Base-by-base conservation (phyloP, 345 rosid genomes). In the Salix koriyanagi region DNA sequence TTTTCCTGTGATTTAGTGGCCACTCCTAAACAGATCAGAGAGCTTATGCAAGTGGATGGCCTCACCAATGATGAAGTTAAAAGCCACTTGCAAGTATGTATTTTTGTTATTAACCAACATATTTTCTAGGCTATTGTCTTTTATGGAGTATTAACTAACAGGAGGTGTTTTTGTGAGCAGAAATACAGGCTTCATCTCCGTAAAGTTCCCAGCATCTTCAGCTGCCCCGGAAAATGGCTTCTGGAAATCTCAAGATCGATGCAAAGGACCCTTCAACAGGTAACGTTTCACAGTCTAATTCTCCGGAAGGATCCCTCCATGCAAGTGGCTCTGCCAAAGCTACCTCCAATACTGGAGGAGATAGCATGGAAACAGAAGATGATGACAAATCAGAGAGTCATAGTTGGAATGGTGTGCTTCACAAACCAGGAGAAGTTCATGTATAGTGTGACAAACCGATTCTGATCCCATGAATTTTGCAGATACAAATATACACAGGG, bases 11-110 rank as follows among this genome's bases (percentile, higher is more conserved):
- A 23, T 52, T 14, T 34, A 80, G 83, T 66, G 66, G 83, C 76
- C 60, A 75, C 83, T 41, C 83, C 83, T 70, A 80, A 74, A 71
- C 83, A 80, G 48, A 80, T 80, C 37, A 71, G 79, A 71, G 83
- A 80, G 16, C 69, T 70, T 12, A 75, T 80, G 79, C 75, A 80
- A 75, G 83, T 80, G n/a, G 79, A 80, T 65, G 83, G 79, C 64
- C 79, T 80, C 42, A 80, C 83, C 18, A 80, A 80, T 65, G 83
- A 80, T 18, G 83, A 80, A 75, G 83, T 80, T 58, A 80, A 80
- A 50, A 80, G 83, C 70, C 83, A 80, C 30, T 61, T 76, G 74
- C 80, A 80, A 42, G 80, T 80, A 67, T n/a, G 74, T 60, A n/a
- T n/a, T n/a, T n/a, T 42, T 66, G 44, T 34, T 23, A 76, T 61